Conservation (phyloP, 129 eudicot genomes). For the Smallanthus sonchifolius region DNA sequence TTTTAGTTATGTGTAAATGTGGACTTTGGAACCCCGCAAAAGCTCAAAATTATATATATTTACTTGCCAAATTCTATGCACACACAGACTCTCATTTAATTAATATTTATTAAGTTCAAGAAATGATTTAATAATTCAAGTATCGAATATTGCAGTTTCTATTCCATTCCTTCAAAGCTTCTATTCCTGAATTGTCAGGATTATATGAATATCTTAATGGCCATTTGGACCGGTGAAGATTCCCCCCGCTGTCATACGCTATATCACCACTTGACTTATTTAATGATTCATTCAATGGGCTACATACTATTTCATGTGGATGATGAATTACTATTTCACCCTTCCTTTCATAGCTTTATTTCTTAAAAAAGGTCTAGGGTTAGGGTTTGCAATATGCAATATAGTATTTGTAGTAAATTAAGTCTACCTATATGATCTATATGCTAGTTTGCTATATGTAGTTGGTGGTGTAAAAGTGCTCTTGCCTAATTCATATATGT, state of each 20-base stretch:
- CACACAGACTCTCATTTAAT: slow-evolving; percentile 14
- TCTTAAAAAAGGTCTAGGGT: neutral
- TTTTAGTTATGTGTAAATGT: slow-evolving; percentile 35
- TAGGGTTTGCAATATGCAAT: neutral
- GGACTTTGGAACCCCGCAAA: slow-evolving; percentile 38
- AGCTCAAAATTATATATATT: slow-evolving; percentile 35
- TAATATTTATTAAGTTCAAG: slow-evolving; percentile 1
- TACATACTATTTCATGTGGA: neutral
- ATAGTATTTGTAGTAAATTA: no score
- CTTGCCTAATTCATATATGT: neutral
- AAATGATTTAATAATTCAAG: slow-evolving; percentile 5
- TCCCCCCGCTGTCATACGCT: slow-evolving; percentile 38
- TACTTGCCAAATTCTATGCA: slow-evolving; percentile 36
- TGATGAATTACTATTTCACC: neutral
- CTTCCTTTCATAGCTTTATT: neutral
- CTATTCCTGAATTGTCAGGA: slow-evolving; percentile 43
- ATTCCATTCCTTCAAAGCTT: slow-evolving; percentile 47
- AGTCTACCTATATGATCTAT: no score
- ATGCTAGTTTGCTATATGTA: neutral
- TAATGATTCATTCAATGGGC: neutral
- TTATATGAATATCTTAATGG: slow-evolving; percentile 27
- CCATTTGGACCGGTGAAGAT: slow-evolving; percentile 36
- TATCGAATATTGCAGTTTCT: slow-evolving; percentile 42
- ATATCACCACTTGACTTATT: neutral
- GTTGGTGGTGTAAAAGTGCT: neutral